These are phyloP conservation scores for Parathielavia hyrcaniae DNA, from an alignment of 495 filamentous ascomycete genomes.

Conservation along the genomic window DNA sequence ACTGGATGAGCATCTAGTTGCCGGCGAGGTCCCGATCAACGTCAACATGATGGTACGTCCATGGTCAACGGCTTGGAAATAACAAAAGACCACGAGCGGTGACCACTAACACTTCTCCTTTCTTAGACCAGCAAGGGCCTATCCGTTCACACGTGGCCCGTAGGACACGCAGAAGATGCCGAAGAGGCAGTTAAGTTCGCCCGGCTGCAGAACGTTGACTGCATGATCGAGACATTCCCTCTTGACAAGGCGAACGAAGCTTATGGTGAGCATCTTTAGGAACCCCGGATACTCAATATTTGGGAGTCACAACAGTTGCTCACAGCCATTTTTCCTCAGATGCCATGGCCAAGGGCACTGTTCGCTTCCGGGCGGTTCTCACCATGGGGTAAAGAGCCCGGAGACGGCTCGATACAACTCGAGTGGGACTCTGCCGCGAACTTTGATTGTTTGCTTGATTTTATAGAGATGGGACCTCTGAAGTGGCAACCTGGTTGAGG, in stretches of 20 bases:
- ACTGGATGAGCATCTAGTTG: conserved; percentile 3
- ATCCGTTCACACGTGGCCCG: conserved; percentile 56
- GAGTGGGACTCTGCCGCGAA: too few species aligned
- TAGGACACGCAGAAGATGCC: conserved; percentile 55
- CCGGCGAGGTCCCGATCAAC: conserved; percentile 14
- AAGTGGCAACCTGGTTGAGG: too few species aligned
- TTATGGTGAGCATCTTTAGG: conserved; percentile 26
- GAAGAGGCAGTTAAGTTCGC: conserved; percentile 64
- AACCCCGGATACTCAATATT: too few species aligned
- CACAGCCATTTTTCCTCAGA: background rate
- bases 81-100: background rate
- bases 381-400: conserved; percentile 3
- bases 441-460: too few species aligned
- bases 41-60: conserved; percentile 4
- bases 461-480: too few species aligned
- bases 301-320: background rate
- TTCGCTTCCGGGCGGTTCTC: conserved; percentile 16
- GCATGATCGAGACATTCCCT: conserved; percentile 57
- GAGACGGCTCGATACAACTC: too few species aligned
- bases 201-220: conserved; percentile 51
- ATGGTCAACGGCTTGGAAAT: background rate
- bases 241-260: conserved; percentile 53
- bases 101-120: background rate
- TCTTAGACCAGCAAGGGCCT: conserved; percentile 21
- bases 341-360: conserved; percentile 14